Percentiles rank a stretch among this genome's conserved stretches.
phyloP scores from a whole-genome alignment of 768 basidiomycete species.

The Rhizopogon rudus region DNA sequence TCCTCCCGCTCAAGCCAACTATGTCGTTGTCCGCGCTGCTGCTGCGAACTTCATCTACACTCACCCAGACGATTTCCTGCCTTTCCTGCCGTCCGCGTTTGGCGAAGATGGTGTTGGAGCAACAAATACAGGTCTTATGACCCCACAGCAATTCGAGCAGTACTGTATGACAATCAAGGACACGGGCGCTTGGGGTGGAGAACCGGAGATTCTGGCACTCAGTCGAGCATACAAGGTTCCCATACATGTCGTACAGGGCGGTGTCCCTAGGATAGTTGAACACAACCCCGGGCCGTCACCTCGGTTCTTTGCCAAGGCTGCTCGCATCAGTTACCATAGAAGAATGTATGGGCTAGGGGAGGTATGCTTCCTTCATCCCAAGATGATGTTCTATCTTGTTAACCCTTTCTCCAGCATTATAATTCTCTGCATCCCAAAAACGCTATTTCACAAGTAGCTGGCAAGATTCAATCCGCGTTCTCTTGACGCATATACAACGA shows the following conservation, averaged over 20 bases:
- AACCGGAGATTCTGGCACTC: slow-evolving; percentile 93
- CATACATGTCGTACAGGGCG: slow-evolving; percentile 88
- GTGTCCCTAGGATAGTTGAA: slow-evolving; percentile 75
- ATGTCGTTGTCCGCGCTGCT: slow-evolving; percentile 53
- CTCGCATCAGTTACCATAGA: slow-evolving; percentile 87
- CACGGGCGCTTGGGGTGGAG: slow-evolving; percentile 95
- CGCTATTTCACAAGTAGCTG: slow-evolving; percentile 21
- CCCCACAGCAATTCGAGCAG: slow-evolving; percentile 49
- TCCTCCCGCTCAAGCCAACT: slow-evolving; percentile 52
- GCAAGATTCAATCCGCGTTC: slow-evolving; percentile 26
- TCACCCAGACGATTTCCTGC: slow-evolving; percentile 88
- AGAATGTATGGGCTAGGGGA: slow-evolving; percentile 95
- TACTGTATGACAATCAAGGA: slow-evolving; percentile 79
- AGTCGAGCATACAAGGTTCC: slow-evolving; percentile 76
- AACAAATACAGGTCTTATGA: slow-evolving; percentile 63
- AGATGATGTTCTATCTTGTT: slow-evolving; percentile 1
- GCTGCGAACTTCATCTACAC: slow-evolving; percentile 79
- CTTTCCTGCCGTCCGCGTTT: slow-evolving; percentile 76
- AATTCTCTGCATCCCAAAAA: slow-evolving; percentile 72
- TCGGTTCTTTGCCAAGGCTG: slow-evolving; percentile 33
- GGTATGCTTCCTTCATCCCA: slow-evolving; percentile 41
- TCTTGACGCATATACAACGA: slow-evolving; percentile 11
- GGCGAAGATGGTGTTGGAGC: slow-evolving; percentile 69
- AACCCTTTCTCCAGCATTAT: slow-evolving; percentile 58
- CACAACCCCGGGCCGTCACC: slow-evolving; percentile 53